A percentile compares a stretch with the other conserved stretches of the same genome.
phyloP scores from a whole-genome alignment of 345 rosid species.

The Odontarrhena argentea region DNA sequence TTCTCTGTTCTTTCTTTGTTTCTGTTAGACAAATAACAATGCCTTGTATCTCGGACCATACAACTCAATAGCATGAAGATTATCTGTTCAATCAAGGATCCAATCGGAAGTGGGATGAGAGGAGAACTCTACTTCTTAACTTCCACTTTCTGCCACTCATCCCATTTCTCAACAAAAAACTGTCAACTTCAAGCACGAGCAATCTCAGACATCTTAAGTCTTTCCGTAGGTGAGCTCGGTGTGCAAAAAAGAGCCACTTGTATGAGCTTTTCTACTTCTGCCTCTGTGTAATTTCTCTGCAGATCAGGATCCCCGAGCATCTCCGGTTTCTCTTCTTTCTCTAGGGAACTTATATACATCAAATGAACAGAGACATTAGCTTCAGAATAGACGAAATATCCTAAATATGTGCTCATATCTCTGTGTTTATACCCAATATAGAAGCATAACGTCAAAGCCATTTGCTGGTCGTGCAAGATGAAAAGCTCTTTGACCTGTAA shows the following conservation, averaged over 20 bases:
- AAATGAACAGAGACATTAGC: constrained; percentile 23
- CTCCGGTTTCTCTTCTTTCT: constrained; percentile 83
- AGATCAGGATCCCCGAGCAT: constrained; percentile 94
- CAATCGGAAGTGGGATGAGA: constrained; percentile 77
- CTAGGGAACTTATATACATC: constrained; percentile 57
- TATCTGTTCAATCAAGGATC: constrained; percentile 86
- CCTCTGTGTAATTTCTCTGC: constrained; percentile 65
- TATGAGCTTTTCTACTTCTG: constrained; percentile 87
- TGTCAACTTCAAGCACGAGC: constrained; percentile 96
- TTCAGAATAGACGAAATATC: not conserved
- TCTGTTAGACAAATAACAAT: constrained; percentile 29
- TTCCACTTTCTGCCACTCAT: constrained; percentile 92
- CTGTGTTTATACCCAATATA: constrained; percentile 73
- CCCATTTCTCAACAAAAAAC: constrained; percentile 86
- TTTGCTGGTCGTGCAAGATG: constrained; percentile 96
- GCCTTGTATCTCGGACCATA: constrained; percentile 82
- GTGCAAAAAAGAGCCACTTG: constrained; percentile 93
- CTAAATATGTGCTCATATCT: not conserved
- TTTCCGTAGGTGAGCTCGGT: constrained; percentile 85
- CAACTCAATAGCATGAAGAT: constrained; percentile 86
- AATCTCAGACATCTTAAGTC: constrained; percentile 94
- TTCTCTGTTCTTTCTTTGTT: constrained; percentile 25
- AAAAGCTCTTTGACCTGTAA: constrained; percentile 93
- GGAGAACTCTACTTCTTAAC: constrained; percentile 73
- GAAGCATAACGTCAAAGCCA: constrained; percentile 89